Evolutionary conservation across 2,329 filamentous ascomycete species (phyloP).

Genomic region (Paecilomyces variotii): DNA sequence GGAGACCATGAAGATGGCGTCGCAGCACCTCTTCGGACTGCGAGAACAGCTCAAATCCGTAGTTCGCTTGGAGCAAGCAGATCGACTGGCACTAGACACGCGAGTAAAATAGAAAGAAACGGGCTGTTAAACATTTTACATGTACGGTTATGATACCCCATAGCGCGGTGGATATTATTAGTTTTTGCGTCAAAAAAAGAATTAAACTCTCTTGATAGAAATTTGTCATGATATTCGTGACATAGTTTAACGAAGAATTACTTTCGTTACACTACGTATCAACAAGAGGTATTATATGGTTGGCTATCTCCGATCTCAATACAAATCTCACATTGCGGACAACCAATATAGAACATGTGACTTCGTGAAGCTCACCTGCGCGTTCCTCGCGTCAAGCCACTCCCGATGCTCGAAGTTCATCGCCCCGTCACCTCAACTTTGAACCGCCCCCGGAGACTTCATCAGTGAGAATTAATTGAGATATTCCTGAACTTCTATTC

Average conservation of each 20-base stretch:
- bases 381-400: conserved; percentile 16
- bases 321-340: background rate
- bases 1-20: conserved; percentile 46
- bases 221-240: background rate
- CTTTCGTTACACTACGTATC: background rate
- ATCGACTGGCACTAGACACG: conserved; percentile 53
- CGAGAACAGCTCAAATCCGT: conserved; percentile 48
- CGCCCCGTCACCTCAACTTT: conserved; percentile 1
- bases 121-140: conserved; percentile 4
- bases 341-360: conserved; percentile 26
- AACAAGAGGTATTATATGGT: background rate
- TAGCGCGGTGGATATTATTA: background rate
- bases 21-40: conserved; percentile 47
- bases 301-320: background rate
- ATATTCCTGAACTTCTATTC: background rate
- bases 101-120: conserved; percentile 43
- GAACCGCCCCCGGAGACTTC: background rate
- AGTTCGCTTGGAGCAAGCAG: conserved; percentile 49
- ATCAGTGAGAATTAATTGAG: background rate
- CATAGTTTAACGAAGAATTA: background rate
- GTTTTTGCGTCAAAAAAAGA: background rate
- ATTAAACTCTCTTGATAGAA: background rate
- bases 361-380: conserved; percentile 25
- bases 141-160: conserved; percentile 6
- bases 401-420: background rate